Percentiles rank a stretch among this genome's conserved stretches.
These are phyloP conservation scores for Cystobasidium onofrii DNA, from an alignment of 768 basidiomycete species.

Conservation along the genomic window DNA sequence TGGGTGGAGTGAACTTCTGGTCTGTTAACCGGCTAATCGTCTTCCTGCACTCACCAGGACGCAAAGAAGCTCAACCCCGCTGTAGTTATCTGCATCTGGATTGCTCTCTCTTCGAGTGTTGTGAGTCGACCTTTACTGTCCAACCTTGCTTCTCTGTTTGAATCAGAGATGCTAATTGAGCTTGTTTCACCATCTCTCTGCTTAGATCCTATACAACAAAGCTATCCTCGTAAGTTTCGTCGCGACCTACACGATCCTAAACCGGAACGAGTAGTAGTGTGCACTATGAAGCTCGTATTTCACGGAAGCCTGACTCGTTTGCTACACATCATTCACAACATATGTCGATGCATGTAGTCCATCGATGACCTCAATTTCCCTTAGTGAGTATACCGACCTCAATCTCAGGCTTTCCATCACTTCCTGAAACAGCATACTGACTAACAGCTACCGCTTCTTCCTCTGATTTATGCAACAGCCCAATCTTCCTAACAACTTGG, in stretches of 20 bases:
- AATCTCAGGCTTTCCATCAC: not conserved
- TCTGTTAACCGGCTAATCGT: no score
- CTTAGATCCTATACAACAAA: slow-evolving; percentile 34
- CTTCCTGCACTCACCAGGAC: slow-evolving; percentile 3
- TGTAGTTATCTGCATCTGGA: slow-evolving; percentile 33
- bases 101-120: slow-evolving; percentile 33
- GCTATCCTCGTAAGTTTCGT: slow-evolving; percentile 25
- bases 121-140: slow-evolving; percentile 3
- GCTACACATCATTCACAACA: not conserved
- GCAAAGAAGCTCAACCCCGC: slow-evolving; percentile 35
- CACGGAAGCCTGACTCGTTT: not conserved
- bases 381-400: slow-evolving; percentile 12
- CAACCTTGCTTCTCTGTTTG: not conserved
- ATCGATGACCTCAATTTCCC: slow-evolving; percentile 27
- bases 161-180: no score
- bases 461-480: slow-evolving; percentile 16
- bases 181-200: not conserved
- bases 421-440: not conserved
- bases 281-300: not conserved
- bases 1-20: not conserved
- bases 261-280: not conserved
- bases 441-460: not conserved
- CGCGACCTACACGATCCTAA: not conserved
- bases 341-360: not conserved
- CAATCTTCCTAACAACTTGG: slow-evolving; percentile 39